Base-by-base conservation (phyloP, 768 basidiomycete species). In the Leccinum sublutescens region DNA sequence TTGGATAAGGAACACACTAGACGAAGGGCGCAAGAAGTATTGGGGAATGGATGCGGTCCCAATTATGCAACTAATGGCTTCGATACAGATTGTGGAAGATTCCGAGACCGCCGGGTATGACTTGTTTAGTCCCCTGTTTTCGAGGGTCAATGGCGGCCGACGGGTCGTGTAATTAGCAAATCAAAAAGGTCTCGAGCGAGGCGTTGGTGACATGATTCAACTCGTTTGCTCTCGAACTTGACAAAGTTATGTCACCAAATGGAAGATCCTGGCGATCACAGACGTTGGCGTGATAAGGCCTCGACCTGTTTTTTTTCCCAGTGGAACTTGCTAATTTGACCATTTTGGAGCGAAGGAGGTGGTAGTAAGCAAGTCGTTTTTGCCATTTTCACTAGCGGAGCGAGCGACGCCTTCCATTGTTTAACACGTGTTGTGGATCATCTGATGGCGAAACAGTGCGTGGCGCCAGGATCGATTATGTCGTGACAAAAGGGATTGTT, bases 241-340 rank as follows among this genome's bases (percentile, higher is more conserved):
- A 57, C 57, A 47, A 50, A 34, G 33, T 65, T 51, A 64, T 60
- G 64, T 65, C 65, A 61, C 60, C 27, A 47, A 73, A 71, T 73
- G 71, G 71, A 73, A 68, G 71, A 52, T 43, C 58, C 61, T 72
- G 71, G 58, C 51, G 64, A 71, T 73, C 70, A 67, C 49, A 58
- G 60, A 50, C 45, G 56, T 57, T 64, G 29, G 62, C 52, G 59
- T 62, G 68, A 68, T 66, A 62, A 57, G 55, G 60, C 57, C 59
- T 60, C 54, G 51, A 54, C 25, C 40, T 49, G 29, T n/a, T 49
- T 53, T 55, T 34, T 62, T 65, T 67, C 71, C 64, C 62, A 60
- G 58, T 61, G 64, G 63, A 64, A 57, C 61, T 17, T 27, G 50
- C 19, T 63, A 71, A 71, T 60, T 64, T 65, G 64, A 40, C 64